These are phyloP conservation scores for Parathielavia appendiculata DNA, from an alignment of 495 filamentous ascomycete genomes.

Conservation along the genomic window DNA sequence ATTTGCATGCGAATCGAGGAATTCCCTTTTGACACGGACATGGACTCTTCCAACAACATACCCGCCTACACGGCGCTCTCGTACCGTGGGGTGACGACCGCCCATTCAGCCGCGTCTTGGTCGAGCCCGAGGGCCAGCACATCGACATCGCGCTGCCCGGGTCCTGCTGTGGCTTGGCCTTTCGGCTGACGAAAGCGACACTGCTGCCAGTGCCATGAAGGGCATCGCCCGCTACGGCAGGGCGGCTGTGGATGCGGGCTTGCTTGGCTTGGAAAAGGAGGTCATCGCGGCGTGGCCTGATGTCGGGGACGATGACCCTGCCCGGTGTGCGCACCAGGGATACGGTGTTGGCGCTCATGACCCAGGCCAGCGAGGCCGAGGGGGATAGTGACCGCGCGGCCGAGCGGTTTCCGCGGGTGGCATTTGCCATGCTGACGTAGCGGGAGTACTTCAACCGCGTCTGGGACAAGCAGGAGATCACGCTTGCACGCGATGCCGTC, in stretches of 20 bases:
- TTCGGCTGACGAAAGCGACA: neutral
- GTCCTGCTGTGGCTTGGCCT: slow-evolving; percentile 2
- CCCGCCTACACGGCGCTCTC: neutral
- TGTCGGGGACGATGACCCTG: no score
- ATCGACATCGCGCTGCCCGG: neutral
- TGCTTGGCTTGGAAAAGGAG: neutral
- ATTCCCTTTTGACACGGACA: no score
- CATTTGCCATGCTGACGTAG: neutral
- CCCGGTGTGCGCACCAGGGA: no score
- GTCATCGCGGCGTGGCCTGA: no score
- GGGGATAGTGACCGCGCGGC: neutral
- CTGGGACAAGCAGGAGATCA: neutral
- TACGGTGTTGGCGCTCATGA: no score
- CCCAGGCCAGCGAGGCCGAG: no score
- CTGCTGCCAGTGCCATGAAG: neutral
- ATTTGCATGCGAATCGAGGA: no score
- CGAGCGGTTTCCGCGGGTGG: neutral
- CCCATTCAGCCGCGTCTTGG: no score
- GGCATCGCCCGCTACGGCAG: neutral
- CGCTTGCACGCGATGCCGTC: neutral
- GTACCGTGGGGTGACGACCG: neutral
- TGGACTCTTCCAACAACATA: neutral
- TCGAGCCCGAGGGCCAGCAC: neutral
- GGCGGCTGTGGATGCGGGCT: neutral
- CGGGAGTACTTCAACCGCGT: neutral